Evolutionary conservation across 2,329 filamentous ascomycete species (phyloP).

Genomic region (Aureobasidium zeae): DNA sequence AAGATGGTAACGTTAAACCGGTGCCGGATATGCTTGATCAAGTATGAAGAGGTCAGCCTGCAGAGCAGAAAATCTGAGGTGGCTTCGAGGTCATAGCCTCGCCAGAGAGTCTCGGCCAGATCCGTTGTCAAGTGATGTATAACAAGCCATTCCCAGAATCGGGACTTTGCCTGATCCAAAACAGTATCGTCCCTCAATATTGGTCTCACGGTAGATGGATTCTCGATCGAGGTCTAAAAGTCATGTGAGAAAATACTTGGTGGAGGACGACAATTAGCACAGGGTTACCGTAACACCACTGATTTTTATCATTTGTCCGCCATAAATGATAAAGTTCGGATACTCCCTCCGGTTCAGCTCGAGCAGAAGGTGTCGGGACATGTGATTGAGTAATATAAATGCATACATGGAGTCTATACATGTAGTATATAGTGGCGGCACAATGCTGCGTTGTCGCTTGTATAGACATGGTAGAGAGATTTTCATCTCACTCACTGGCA

Average conservation of each 20-base stretch:
- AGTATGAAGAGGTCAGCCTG: background rate
- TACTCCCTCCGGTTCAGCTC: no score
- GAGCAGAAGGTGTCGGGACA: no score
- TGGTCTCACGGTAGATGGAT: background rate
- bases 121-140: constrained; percentile 1
- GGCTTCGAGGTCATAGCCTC: background rate
- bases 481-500: background rate
- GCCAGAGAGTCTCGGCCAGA: background rate
- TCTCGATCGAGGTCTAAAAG: background rate
- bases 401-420: no score
- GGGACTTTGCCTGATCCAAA: background rate
- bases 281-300: no score
- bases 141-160: background rate
- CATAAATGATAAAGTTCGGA: no score
- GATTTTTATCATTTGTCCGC: no score
- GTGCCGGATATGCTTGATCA: background rate
- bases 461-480: background rate
- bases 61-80: background rate
- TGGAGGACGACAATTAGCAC: no score
- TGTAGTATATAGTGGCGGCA: no score
- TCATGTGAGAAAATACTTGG: no score
- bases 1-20: background rate
- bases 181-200: background rate
- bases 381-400: background rate
- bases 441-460: background rate